Conservation (phyloP, 768 basidiomycete genomes). For the Daedaleopsis sinensis region DNA sequence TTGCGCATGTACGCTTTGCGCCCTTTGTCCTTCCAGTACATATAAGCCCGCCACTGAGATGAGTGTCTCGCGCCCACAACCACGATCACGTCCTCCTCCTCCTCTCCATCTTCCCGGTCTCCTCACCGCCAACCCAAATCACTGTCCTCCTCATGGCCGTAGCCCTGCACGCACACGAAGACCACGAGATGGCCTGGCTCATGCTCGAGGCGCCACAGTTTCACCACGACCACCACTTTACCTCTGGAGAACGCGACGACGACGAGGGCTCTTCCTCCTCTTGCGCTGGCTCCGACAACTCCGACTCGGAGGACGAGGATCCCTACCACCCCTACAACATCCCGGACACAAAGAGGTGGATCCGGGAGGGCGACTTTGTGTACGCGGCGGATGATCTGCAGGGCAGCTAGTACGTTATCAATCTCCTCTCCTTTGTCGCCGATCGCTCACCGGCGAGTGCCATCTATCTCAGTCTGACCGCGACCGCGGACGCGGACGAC, state of each 20-base stretch:
- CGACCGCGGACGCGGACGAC: background rate
- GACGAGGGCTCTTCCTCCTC: slow-evolving; percentile 8
- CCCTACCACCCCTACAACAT: slow-evolving; percentile 17
- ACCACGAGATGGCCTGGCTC: slow-evolving; percentile 16
- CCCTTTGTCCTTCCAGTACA: slow-evolving; percentile 17
- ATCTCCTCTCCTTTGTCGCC: background rate
- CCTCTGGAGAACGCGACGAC: background rate
- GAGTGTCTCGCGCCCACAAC: background rate
- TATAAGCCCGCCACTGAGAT: slow-evolving; percentile 13
- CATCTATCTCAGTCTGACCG: slow-evolving; percentile 2
- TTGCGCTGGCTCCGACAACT: slow-evolving; percentile 5
- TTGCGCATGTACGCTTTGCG: slow-evolving; percentile 8
- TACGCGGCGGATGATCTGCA: slow-evolving; percentile 15
- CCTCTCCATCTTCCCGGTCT: slow-evolving; percentile 6
- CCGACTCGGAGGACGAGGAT: slow-evolving; percentile 19
- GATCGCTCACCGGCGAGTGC: slow-evolving; percentile 8
- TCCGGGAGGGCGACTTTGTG: slow-evolving; percentile 12
- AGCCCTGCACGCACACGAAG: background rate
- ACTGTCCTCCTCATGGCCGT: background rate
- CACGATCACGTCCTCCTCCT: background rate
- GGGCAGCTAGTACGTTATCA: slow-evolving; percentile 6
- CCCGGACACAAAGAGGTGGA: slow-evolving; percentile 10
- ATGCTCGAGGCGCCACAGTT: slow-evolving; percentile 19
- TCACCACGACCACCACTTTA: slow-evolving; percentile 5
- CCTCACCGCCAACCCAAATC: background rate